phyloP scores from a whole-genome alignment of 768 basidiomycete genomes.

The Sarcodon aspratus region DNA sequence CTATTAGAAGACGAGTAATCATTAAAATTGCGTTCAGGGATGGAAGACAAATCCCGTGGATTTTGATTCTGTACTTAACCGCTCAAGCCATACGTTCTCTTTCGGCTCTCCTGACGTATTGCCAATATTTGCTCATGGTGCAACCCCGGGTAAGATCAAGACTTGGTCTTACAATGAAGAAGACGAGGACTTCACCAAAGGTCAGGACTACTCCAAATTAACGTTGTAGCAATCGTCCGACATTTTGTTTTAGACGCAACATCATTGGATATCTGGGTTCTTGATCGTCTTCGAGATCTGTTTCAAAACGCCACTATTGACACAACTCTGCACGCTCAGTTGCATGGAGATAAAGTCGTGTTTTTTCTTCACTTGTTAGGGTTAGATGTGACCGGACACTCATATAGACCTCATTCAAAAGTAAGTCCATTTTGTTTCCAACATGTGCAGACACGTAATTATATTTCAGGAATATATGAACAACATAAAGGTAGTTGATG shows the following conservation, averaged over 20 bases:
- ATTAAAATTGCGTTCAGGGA: slow-evolving; percentile 32
- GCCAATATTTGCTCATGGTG: slow-evolving; percentile 75
- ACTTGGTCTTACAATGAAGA: slow-evolving; percentile 71
- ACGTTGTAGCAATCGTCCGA: not conserved
- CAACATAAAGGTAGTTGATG: slow-evolving; percentile 72
- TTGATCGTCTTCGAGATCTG: slow-evolving; percentile 52
- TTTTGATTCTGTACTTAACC: slow-evolving; percentile 85
- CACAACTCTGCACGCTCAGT: slow-evolving; percentile 30
- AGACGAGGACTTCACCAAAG: slow-evolving; percentile 82
- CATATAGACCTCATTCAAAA: slow-evolving; percentile 72
- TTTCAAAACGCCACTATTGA: slow-evolving; percentile 55
- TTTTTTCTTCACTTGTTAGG: slow-evolving; percentile 83
- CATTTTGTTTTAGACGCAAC: slow-evolving; percentile 49
- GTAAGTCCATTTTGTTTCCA: slow-evolving; percentile 20
- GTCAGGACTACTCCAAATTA: slow-evolving; percentile 18
- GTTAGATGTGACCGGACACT: slow-evolving; percentile 79
- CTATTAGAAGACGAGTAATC: not conserved
- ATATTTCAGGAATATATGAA: slow-evolving; percentile 66
- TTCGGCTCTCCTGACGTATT: slow-evolving; percentile 86
- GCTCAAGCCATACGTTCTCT: slow-evolving; percentile 64
- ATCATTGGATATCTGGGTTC: slow-evolving; percentile 66
- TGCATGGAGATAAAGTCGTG: slow-evolving; percentile 50
- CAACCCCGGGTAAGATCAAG: slow-evolving; percentile 54
- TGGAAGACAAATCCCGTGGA: slow-evolving; percentile 86
- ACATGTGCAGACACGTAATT: not conserved